Evolutionary conservation across 768 basidiomycete genomes (phyloP).

Genomic region (Mycena pura): DNA sequence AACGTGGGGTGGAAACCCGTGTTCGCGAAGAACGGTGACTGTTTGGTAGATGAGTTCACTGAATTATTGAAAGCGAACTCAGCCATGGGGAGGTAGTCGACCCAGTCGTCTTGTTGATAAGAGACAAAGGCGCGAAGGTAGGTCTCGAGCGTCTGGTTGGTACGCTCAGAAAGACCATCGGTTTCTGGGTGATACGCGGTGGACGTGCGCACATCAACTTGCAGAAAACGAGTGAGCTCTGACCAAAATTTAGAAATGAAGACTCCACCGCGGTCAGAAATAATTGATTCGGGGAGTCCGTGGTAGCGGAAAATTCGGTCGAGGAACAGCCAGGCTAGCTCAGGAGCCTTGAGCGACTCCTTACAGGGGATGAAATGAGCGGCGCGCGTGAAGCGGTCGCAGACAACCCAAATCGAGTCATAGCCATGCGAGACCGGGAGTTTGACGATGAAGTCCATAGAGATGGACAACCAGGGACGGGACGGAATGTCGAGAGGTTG

Average conservation of each 20-base stretch:
- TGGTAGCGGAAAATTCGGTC: slow-evolving; percentile 42
- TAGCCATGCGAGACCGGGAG: slow-evolving; percentile 46
- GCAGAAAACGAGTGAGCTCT: slow-evolving; percentile 28
- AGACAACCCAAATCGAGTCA: slow-evolving; percentile 43
- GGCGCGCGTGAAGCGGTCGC: slow-evolving; percentile 40
- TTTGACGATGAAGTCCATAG: slow-evolving; percentile 51
- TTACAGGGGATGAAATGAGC: slow-evolving; percentile 49
- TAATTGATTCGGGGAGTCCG: slow-evolving; percentile 41
- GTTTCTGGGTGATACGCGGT: slow-evolving; percentile 55
- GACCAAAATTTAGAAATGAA: slow-evolving; percentile 43
- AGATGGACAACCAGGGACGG: slow-evolving; percentile 45
- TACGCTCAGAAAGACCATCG: slow-evolving; percentile 45
- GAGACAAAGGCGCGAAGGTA: slow-evolving; percentile 44
- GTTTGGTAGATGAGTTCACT: too few species aligned
- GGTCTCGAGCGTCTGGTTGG: slow-evolving; percentile 44
- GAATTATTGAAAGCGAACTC: too few species aligned
- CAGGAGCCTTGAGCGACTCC: slow-evolving; percentile 33
- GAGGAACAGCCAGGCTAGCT: slow-evolving; percentile 44
- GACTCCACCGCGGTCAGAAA: slow-evolving; percentile 39
- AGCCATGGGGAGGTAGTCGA: too few species aligned
- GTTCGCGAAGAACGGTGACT: slow-evolving; percentile 48
- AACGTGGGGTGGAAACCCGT: slow-evolving; percentile 42
- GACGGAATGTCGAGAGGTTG: slow-evolving; percentile 43
- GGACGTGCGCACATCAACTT: slow-evolving; percentile 28
- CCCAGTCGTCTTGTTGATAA: slow-evolving; percentile 51